These are phyloP conservation scores for Trichoderma gracile DNA, from an alignment of 2,329 filamentous ascomycete species.

Conservation along the genomic window DNA sequence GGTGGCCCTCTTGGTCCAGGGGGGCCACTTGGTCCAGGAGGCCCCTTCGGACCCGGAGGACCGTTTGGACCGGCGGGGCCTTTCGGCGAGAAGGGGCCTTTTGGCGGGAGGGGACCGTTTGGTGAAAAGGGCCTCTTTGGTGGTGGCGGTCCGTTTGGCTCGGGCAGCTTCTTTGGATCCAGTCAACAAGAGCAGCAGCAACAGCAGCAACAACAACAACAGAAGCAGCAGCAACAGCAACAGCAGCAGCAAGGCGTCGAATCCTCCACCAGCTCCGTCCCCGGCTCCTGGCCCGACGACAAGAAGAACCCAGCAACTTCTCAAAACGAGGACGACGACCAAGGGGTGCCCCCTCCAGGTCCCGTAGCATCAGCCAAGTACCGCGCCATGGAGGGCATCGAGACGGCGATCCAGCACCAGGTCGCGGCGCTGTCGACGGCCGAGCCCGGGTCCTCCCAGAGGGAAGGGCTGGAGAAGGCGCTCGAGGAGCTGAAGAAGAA, in stretches of 20 bases:
- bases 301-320: constrained; percentile 26
- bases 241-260: not conserved
- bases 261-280: constrained; percentile 25
- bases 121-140: constrained; percentile 18
- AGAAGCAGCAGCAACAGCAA: not conserved
- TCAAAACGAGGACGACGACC: not conserved
- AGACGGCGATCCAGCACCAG: constrained; percentile 39
- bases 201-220: not conserved
- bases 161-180: constrained; percentile 9
- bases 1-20: constrained; percentile 22
- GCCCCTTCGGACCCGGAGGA: constrained; percentile 20
- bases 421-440: constrained; percentile 33
- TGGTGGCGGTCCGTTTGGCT: not conserved
- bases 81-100: constrained; percentile 6
- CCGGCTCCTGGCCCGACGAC: constrained; percentile 43
- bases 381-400: constrained; percentile 39
- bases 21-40: constrained; percentile 24
- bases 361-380: constrained; percentile 41
- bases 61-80: constrained; percentile 24
- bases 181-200: not conserved
- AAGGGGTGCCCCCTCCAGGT: constrained; percentile 28
- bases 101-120: constrained; percentile 19
- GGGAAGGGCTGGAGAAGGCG: constrained; percentile 37
- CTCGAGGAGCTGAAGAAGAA: constrained; percentile 43
- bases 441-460: constrained; percentile 29